Percentiles rank a stretch among this genome's conserved stretches.
phyloP scores from a whole-genome alignment of 2,329 filamentous ascomycete genomes.

The Fusarium setosum region DNA sequence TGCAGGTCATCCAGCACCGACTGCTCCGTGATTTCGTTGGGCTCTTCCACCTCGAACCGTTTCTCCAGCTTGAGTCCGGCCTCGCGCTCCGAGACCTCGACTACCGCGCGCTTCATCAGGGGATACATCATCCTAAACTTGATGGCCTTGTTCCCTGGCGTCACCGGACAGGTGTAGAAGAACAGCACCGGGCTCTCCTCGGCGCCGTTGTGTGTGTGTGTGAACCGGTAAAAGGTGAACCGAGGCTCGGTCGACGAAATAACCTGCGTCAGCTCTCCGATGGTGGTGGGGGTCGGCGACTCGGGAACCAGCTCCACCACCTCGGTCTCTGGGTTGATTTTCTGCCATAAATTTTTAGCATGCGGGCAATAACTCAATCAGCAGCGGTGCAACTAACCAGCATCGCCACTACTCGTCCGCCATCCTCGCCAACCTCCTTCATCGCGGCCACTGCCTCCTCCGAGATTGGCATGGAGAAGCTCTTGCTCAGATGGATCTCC shows the following conservation, averaged over 20 bases:
- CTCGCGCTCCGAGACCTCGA: conserved; percentile 73
- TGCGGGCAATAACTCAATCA: neutral
- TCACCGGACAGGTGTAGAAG: conserved; percentile 83
- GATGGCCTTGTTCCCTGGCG: conserved; percentile 73
- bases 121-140: conserved; percentile 90
- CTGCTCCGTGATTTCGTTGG: conserved; percentile 76
- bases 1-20: conserved; percentile 75
- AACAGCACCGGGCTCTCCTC: conserved; percentile 75
- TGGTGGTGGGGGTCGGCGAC: conserved; percentile 63
- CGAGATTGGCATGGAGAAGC: conserved; percentile 67
- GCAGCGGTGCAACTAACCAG: conserved; percentile 61
- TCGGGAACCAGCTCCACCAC: conserved; percentile 72
- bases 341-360: conserved; percentile 57
- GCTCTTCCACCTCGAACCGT: conserved; percentile 76
- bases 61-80: conserved; percentile 75
- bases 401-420: conserved; percentile 68
- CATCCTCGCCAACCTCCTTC: conserved; percentile 64
- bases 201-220: conserved; percentile 64
- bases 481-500: conserved; percentile 70
- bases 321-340: conserved; percentile 78
- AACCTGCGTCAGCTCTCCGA: conserved; percentile 65
- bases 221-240: conserved; percentile 81
- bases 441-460: conserved; percentile 74
- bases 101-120: conserved; percentile 73
- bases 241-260: conserved; percentile 78